phyloP scores from a whole-genome alignment of 2,329 filamentous ascomycete species.

The Penicillium janthinellum region DNA sequence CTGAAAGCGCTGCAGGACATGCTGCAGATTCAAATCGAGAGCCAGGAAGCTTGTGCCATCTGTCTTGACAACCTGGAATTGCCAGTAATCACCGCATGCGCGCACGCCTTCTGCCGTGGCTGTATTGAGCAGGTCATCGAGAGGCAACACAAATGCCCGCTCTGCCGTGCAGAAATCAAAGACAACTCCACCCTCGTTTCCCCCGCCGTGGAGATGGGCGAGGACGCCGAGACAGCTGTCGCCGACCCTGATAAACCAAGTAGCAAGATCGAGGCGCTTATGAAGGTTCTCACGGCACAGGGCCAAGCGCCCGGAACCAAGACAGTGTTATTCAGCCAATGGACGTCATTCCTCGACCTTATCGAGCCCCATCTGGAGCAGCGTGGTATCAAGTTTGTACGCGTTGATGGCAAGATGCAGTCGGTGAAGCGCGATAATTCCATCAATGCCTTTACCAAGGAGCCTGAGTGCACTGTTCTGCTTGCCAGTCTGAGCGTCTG shows the following conservation, averaged over 20 bases:
- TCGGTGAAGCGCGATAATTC: constrained; percentile 70
- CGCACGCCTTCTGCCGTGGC: constrained; percentile 72
- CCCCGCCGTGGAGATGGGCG: constrained; percentile 61
- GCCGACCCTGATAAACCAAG: constrained; percentile 68
- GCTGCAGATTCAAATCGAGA: constrained; percentile 75
- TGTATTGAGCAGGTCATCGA: constrained; percentile 77
- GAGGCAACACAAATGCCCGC: constrained; percentile 76
- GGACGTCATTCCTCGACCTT: constrained; percentile 76
- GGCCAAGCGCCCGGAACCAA: constrained; percentile 68
- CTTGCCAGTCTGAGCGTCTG: constrained; percentile 81
- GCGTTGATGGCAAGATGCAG: constrained; percentile 81
- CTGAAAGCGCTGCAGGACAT: constrained; percentile 71
- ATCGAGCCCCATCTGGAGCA: constrained; percentile 68
- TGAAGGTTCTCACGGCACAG: constrained; percentile 73
- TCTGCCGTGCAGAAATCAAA: constrained; percentile 73
- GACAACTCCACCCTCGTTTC: constrained; percentile 65
- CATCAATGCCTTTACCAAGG: constrained; percentile 66
- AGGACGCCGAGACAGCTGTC: constrained; percentile 50
- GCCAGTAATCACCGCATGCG: constrained; percentile 82
- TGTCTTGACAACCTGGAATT: constrained; percentile 72
- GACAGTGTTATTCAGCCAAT: constrained; percentile 80
- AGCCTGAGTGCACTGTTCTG: constrained; percentile 71
- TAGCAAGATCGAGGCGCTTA: constrained; percentile 78
- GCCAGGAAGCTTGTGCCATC: constrained; percentile 78
- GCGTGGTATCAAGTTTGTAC: constrained; percentile 64